These are phyloP conservation scores for Passiflora organensis DNA, from an alignment of 345 rosid genomes.

Conservation along the genomic window DNA sequence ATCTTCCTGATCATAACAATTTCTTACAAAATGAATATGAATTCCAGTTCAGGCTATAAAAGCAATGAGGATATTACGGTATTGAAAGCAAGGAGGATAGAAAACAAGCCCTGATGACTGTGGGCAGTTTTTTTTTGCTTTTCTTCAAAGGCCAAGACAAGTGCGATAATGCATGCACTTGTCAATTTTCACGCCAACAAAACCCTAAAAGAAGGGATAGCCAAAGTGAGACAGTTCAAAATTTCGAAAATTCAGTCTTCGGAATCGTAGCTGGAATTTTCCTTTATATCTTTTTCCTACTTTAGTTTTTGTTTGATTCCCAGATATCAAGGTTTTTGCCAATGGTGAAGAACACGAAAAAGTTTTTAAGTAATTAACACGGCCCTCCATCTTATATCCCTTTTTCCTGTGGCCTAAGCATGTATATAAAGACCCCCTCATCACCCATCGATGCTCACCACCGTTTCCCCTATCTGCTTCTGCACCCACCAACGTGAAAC, in stretches of 20 bases:
- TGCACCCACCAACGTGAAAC: not conserved
- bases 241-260: constrained; percentile 14
- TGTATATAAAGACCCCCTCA: constrained; percentile 40
- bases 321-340: too few species aligned
- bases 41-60: not conserved
- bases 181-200: constrained; percentile 20
- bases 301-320: too few species aligned
- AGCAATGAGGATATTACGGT: too few species aligned
- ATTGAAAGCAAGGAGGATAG: too few species aligned
- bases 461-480: not conserved
- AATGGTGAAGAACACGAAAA: constrained; percentile 39
- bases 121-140: too few species aligned
- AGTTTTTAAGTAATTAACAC: constrained; percentile 20
- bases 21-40: not conserved
- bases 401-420: constrained; percentile 21
- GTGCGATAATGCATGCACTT: constrained; percentile 16
- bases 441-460: constrained; percentile 23
- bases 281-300: not conserved
- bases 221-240: constrained; percentile 11
- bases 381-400: constrained; percentile 41
- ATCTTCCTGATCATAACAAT: too few species aligned
- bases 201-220: constrained; percentile 17
- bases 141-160: too few species aligned
- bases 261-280: constrained; percentile 36
- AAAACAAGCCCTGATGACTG: too few species aligned